phyloP scores from a whole-genome alignment of 768 basidiomycete genomes.

The Grammothele lineata region DNA sequence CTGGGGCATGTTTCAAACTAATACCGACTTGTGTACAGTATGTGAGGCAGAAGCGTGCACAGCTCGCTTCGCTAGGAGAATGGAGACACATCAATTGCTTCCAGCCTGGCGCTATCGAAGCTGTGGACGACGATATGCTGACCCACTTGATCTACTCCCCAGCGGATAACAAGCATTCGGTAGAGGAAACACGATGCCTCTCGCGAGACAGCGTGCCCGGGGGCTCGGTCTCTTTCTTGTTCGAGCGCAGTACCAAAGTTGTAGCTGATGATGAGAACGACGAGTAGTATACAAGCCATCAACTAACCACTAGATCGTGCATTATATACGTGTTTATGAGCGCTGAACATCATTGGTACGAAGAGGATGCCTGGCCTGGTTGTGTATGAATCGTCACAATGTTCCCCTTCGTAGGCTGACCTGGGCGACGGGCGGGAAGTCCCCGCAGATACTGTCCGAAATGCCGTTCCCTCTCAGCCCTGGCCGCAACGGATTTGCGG shows the following conservation, averaged over 20 bases:
- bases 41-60: constrained; percentile 60
- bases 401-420: too few relatives aligned
- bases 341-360: too few relatives aligned
- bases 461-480: constrained; percentile 5
- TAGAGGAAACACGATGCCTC: too few relatives aligned
- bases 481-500: constrained; percentile 36
- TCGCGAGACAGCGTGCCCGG: constrained; percentile 51
- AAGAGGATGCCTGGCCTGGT: too few relatives aligned
- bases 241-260: constrained; percentile 51
- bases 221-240: constrained; percentile 73
- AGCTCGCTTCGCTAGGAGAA: constrained; percentile 67
- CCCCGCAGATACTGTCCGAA: not conserved
- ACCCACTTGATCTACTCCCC: constrained; percentile 40
- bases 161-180: constrained; percentile 10
- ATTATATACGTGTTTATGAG: too few relatives aligned
- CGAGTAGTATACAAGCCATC: not conserved
- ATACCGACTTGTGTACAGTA: constrained; percentile 38
- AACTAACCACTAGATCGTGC: too few relatives aligned
- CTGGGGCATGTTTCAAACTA: not conserved
- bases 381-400: constrained; percentile 1
- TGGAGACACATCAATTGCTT: constrained; percentile 87
- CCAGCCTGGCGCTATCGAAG: constrained; percentile 35
- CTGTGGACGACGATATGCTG: constrained; percentile 65
- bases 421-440: not conserved
- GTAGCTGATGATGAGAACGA: constrained; percentile 10